Evolutionary conservation across 2,329 filamentous ascomycete genomes (phyloP).

Genomic region (Botrytis galanthina): DNA sequence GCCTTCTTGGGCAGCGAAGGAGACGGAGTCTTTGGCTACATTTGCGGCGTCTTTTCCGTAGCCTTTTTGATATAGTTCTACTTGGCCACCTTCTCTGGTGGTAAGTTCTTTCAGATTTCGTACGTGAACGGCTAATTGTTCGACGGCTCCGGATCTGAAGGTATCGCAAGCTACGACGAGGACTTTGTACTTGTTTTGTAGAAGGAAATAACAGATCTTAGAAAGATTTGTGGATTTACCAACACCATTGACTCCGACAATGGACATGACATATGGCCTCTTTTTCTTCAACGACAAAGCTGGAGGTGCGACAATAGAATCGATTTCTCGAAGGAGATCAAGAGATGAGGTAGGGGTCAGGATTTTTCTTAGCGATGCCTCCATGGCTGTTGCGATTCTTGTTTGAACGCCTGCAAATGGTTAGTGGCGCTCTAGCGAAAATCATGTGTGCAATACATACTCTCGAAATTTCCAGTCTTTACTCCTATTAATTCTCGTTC

Average conservation of each 20-base stretch:
- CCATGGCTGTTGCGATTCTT: constrained; percentile 82
- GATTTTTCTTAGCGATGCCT: constrained; percentile 89
- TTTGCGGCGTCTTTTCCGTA: constrained; percentile 97
- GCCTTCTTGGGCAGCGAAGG: constrained; percentile 67
- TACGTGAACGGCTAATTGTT: constrained; percentile 94
- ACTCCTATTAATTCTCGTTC: constrained; percentile 85
- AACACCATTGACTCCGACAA: constrained; percentile 97
- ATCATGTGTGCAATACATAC: constrained; percentile 36
- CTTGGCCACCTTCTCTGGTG: constrained; percentile 75
- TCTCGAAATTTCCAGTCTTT: constrained; percentile 91
- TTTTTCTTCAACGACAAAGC: constrained; percentile 59
- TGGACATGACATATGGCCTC: constrained; percentile 94
- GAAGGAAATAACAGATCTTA: constrained; percentile 96
- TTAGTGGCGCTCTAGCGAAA: constrained; percentile 25
- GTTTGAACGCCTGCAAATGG: constrained; percentile 63
- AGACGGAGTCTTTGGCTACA: constrained; percentile 92
- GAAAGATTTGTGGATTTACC: constrained; percentile 97
- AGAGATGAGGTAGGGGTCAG: constrained; percentile 93
- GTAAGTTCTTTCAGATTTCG: constrained; percentile 89
- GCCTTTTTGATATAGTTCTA: constrained; percentile 94
- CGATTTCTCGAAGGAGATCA: constrained; percentile 91
- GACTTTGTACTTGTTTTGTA: constrained; percentile 96
- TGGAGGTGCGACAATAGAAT: constrained; percentile 68
- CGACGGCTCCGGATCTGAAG: constrained; percentile 94
- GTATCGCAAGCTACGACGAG: constrained; percentile 94